Base-by-base conservation (phyloP, 495 filamentous ascomycete genomes). In the Hypoxylon rickii region DNA sequence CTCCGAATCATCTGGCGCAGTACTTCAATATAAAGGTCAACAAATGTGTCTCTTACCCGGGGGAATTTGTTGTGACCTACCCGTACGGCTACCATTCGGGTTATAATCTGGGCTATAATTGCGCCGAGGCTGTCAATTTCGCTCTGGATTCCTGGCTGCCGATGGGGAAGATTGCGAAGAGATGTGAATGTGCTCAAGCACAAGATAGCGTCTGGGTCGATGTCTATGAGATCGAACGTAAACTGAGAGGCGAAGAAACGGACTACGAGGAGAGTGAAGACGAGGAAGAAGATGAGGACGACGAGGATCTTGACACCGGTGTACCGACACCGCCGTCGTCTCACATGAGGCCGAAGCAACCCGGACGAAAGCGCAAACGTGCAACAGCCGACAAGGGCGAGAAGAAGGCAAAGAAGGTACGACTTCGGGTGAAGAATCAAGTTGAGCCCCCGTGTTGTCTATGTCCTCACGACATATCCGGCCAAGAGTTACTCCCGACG, bases 171-270 rank as follows among this genome's bases (percentile, higher is more conserved):
- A 89, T 96, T 61, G 95, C 94, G n/a, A 95, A 96, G 69, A 96
- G 93, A 67, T 99, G 94, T 70, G 82, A 97, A 66, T 99, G 94
- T 68, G 89, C 90, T 62, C 74, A 81, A 55, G 78, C 83, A 17
- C 83, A 91, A 39, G 94, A 99, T 75, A 96, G 92, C 58, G 94
- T 99, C 18, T 99, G 94, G 93, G 91, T 99, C 36, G 91, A 99
- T 64, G 90, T 97, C 11, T 85, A 85, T 31, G 92, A 96, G 58
- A 92, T 99, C 55, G 90, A 97, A 71, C 88, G 95, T 49, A 97
- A 94, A 72, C 75, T 97, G 22, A 82, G 92, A 36, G 95, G 94
- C 6, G 94, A 97, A 69, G 82, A 88, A 20, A 97, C 93, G 0
- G 94, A 97, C 45, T 95, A 89, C 61, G 89, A 90, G 52, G 90